phyloP scores from a whole-genome alignment of 2,329 filamentous ascomycete genomes.

The Helotiales sp. region DNA sequence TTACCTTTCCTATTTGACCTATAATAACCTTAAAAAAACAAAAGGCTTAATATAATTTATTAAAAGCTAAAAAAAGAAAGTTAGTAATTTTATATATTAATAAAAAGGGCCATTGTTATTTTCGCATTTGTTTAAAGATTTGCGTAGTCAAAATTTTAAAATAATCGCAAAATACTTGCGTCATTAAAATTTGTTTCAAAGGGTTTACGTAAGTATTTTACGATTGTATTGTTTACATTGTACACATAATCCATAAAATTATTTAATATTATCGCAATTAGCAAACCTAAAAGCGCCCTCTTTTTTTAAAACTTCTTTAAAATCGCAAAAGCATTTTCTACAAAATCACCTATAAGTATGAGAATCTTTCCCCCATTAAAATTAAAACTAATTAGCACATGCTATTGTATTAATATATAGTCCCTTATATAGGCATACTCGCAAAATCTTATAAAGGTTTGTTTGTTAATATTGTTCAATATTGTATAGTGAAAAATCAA shows the following conservation, averaged over 20 bases:
- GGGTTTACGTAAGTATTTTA: background rate
- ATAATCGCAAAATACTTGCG: constrained; percentile 1
- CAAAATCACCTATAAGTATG: too few species aligned
- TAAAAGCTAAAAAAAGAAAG: constrained; percentile 11
- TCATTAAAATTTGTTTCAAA: constrained; percentile 12
- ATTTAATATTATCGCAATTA: background rate
- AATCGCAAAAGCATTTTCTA: background rate
- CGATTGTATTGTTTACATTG: too few species aligned
- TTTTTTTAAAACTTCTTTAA: constrained; percentile 10
- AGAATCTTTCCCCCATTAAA: background rate
- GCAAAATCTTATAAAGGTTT: constrained; percentile 26
- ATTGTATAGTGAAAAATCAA: too few species aligned
- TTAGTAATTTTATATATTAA: constrained; percentile 17
- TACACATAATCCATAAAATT: background rate
- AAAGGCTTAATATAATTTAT: constrained; percentile 15
- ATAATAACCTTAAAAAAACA: constrained; percentile 7
- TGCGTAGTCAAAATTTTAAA: constrained; percentile 8
- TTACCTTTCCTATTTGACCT: constrained; percentile 5
- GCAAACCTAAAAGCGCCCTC: background rate
- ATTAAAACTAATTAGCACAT: background rate
- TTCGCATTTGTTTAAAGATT: constrained; percentile 5
- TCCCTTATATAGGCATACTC: constrained; percentile 26
- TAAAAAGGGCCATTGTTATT: constrained; percentile 11
- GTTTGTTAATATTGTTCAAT: constrained; percentile 22
- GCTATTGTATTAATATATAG: constrained; percentile 16